These are phyloP conservation scores for Fusarium mundagurra DNA, from an alignment of 2,329 filamentous ascomycete genomes.

Conservation along the genomic window DNA sequence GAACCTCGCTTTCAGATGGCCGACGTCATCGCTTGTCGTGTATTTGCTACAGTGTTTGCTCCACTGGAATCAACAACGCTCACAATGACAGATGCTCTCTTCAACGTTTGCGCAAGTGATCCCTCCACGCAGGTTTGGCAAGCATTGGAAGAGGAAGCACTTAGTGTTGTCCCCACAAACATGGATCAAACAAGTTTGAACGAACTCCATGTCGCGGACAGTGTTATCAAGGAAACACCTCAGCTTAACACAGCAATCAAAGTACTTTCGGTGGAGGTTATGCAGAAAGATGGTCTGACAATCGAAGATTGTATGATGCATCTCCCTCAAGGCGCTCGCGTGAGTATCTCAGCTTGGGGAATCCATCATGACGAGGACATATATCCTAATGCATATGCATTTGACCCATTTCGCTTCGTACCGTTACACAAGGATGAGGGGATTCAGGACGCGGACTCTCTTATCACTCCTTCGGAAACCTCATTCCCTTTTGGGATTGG, in stretches of 20 bases:
- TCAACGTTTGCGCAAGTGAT: background rate
- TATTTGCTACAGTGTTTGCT: background rate
- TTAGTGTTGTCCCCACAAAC: background rate
- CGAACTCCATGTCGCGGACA: background rate
- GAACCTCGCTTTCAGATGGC: background rate
- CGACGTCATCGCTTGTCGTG: background rate
- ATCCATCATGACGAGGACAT: background rate
- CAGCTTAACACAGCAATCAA: background rate
- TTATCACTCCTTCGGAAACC: background rate
- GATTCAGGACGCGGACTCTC: accelerated
- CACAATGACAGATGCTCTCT: background rate
- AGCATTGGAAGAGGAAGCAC: background rate
- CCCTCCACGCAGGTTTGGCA: accelerated
- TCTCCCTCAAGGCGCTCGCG: background rate
- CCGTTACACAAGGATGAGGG: too few relatives aligned
- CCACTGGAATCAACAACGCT: background rate
- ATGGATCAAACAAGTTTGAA: background rate
- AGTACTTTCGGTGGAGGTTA: background rate
- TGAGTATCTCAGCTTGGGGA: background rate
- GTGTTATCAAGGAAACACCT: background rate
- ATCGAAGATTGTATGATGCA: background rate
- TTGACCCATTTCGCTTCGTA: background rate
- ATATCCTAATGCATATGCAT: background rate
- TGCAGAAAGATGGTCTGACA: background rate
- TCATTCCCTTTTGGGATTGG: background rate